These are phyloP conservation scores for Pilasporangium apinafurcum DNA, from an alignment of 352 stramenopile genomes.

Conservation along the genomic window DNA sequence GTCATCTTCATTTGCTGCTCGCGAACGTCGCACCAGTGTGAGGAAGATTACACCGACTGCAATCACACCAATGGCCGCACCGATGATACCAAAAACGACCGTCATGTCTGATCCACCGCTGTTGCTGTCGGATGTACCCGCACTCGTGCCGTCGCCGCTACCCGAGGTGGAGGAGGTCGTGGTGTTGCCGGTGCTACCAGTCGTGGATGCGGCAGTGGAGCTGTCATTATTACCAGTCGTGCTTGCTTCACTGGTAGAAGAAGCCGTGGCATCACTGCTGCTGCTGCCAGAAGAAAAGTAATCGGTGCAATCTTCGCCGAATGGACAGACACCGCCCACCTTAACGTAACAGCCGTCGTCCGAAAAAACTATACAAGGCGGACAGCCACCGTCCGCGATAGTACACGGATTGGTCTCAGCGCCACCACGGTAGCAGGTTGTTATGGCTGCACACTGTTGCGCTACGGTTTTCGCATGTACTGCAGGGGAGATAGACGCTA, in stretches of 20 bases:
- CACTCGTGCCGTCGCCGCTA: background rate
- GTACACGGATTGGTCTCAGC: slow-evolving; percentile 7
- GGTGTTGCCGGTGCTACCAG: background rate
- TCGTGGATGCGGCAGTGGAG: background rate
- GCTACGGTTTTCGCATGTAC: background rate
- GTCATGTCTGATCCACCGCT: slow-evolving; percentile 47
- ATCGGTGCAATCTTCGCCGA: slow-evolving; percentile 22
- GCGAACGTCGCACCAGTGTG: slow-evolving; percentile 65
- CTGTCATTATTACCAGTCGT: background rate
- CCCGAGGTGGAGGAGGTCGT: slow-evolving; percentile 7
- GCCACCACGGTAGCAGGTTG: slow-evolving; percentile 23
- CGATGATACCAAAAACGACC: slow-evolving; percentile 72
- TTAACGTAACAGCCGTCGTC: slow-evolving; percentile 20
- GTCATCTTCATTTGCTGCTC: slow-evolving; percentile 48
- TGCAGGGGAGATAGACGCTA: no score
- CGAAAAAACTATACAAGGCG: slow-evolving; percentile 23
- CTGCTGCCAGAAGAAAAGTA: slow-evolving; percentile 11
- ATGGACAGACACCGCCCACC: slow-evolving; percentile 11
- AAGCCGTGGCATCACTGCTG: slow-evolving; percentile 1
- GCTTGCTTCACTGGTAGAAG: slow-evolving; percentile 1
- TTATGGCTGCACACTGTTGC: slow-evolving; percentile 11
- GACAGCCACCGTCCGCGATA: slow-evolving; percentile 16
- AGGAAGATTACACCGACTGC: slow-evolving; percentile 74
- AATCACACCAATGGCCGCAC: slow-evolving; percentile 71
- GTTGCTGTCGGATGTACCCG: slow-evolving; percentile 1